phyloP scores from a whole-genome alignment of 2,329 filamentous ascomycete genomes.

The Alternaria conjuncta region DNA sequence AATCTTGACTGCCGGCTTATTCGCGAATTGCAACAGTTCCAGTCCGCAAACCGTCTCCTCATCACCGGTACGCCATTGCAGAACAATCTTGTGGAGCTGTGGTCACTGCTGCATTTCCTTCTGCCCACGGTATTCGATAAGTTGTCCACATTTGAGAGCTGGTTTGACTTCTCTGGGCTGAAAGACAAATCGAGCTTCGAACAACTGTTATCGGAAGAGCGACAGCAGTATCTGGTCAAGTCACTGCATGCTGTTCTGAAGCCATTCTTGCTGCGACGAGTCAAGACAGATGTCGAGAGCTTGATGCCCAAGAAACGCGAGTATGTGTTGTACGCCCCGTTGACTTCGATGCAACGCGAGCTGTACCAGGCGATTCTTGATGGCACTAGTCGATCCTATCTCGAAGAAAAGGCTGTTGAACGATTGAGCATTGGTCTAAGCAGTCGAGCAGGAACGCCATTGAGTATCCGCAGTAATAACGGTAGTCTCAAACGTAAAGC shows the following conservation, averaged over 20 bases:
- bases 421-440: constrained; percentile 58
- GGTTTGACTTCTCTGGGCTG: constrained; percentile 96
- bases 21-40: constrained; percentile 84
- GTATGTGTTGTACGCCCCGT: constrained; percentile 91
- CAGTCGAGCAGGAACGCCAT: constrained; percentile 57
- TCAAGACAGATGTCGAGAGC: constrained; percentile 92
- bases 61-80: constrained; percentile 96
- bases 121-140: constrained; percentile 93
- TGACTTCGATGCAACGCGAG: constrained; percentile 89
- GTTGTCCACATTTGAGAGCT: constrained; percentile 88
- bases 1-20: constrained; percentile 94
- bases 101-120: constrained; percentile 93
- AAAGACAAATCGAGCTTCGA: constrained; percentile 81
- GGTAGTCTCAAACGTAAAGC: constrained; percentile 66
- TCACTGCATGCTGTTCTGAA: constrained; percentile 94
- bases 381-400: constrained; percentile 58
- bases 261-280: constrained; percentile 82
- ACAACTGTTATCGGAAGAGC: constrained; percentile 78
- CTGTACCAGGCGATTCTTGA: constrained; percentile 79
- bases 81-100: constrained; percentile 93
- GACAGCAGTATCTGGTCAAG: constrained; percentile 77
- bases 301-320: constrained; percentile 95
- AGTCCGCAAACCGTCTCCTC: constrained; percentile 85
- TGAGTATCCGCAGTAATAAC: constrained; percentile 52
- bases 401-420: constrained; percentile 80